Conservation (phyloP, 768 basidiomycete genomes). For the Suillus luteus region DNA sequence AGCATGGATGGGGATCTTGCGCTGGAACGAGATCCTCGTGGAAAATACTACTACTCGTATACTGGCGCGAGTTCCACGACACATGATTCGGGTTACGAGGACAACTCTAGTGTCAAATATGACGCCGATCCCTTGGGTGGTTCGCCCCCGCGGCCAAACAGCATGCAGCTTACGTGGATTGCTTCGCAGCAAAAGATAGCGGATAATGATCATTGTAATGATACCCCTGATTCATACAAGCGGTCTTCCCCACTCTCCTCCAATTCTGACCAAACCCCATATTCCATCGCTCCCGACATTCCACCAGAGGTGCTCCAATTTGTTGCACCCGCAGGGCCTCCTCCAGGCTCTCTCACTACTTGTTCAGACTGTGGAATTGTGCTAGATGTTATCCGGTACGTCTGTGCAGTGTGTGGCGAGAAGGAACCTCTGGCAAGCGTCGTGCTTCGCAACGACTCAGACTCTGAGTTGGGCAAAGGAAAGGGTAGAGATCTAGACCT, state of each 20-base stretch:
- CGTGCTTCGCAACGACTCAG: constrained; percentile 16
- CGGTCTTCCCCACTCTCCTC: constrained; percentile 12
- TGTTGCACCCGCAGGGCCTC: constrained; percentile 48
- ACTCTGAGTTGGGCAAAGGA: constrained; percentile 40
- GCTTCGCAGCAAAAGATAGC: constrained; percentile 49
- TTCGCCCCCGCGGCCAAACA: constrained; percentile 51
- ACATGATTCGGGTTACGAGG: constrained; percentile 58
- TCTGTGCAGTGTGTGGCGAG: constrained; percentile 87
- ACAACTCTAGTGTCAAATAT: constrained; percentile 40
- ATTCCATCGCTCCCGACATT: constrained; percentile 38
- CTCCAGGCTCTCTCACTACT: constrained; percentile 65
- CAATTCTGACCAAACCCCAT: constrained; percentile 21
- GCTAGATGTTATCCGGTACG: constrained; percentile 84
- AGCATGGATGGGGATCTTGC: constrained; percentile 61
- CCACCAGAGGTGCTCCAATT: constrained; percentile 56
- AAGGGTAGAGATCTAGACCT: constrained; percentile 40
- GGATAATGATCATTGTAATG: constrained; percentile 22
- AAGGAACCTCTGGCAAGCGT: constrained; percentile 48
- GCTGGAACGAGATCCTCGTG: constrained; percentile 64
- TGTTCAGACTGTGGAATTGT: constrained; percentile 81
- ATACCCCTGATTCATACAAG: constrained; percentile 17
- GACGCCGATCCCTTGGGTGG: constrained; percentile 31
- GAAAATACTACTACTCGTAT: constrained; percentile 80
- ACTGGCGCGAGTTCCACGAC: constrained; percentile 49
- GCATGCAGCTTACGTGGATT: constrained; percentile 68